These are phyloP conservation scores for Hyaloperonospora brassicae DNA, from an alignment of 352 stramenopile species.

Conservation along the genomic window DNA sequence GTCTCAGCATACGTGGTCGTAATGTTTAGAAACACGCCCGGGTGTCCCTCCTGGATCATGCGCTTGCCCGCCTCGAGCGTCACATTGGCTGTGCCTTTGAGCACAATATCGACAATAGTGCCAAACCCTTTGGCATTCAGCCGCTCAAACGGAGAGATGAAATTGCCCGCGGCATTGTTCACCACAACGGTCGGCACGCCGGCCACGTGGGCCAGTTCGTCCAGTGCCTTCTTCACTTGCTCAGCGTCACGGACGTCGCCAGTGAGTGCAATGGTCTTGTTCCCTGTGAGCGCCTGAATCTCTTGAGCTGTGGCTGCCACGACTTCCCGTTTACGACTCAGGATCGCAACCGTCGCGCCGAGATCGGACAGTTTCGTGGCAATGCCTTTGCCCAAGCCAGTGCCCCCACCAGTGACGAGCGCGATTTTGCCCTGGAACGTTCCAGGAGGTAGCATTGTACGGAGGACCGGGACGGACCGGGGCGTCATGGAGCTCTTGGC, in stretches of 20 bases:
- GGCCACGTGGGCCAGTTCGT: constrained; percentile 54
- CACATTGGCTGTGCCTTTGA: constrained; percentile 81
- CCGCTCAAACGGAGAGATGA: constrained; percentile 87
- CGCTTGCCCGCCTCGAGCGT: constrained; percentile 72
- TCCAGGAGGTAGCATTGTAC: constrained; percentile 60
- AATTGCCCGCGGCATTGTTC: constrained; percentile 90
- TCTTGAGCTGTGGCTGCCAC: constrained; percentile 79
- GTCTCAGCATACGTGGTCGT: constrained; percentile 92
- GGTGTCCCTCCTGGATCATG: constrained; percentile 66
- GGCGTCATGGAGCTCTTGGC: constrained; percentile 17
- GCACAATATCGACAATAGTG: constrained; percentile 95
- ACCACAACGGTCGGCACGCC: constrained; percentile 74
- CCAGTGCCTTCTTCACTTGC: constrained; percentile 81
- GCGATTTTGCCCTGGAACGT: constrained; percentile 80
- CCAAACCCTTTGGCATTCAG: constrained; percentile 92
- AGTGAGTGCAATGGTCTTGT: constrained; percentile 53
- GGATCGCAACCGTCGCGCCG: constrained; percentile 90
- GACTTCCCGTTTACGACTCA: constrained; percentile 89
- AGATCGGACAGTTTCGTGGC: constrained; percentile 89
- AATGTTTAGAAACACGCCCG: constrained; percentile 94
- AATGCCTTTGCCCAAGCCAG: constrained; percentile 92
- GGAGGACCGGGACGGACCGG: constrained; percentile 31
- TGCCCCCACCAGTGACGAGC: constrained; percentile 92
- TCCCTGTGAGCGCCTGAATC: constrained; percentile 59
- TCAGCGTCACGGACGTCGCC: constrained; percentile 87